Base-by-base conservation (phyloP, 2,329 filamentous ascomycete genomes). In the Allantophomopsis lycopodina region DNA sequence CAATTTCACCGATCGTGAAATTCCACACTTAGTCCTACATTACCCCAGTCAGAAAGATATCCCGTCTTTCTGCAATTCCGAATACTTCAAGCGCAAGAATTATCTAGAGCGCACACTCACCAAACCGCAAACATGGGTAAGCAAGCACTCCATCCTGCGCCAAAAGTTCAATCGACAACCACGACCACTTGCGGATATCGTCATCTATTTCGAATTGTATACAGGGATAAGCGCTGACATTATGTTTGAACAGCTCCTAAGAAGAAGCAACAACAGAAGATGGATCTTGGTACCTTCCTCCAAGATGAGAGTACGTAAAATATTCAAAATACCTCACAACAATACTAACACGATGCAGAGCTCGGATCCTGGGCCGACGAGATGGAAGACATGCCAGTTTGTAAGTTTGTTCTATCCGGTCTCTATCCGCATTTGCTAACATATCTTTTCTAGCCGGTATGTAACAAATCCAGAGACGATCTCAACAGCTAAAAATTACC, bases 361-460 rank as follows among this genome's bases (percentile, higher is more conserved):
- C 71, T 80, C 58, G 87, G 89, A 58, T 96, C 91, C 52, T 98
- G 91, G 91, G 91, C 91, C 55, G 93, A 98, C 66, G 91, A 98
- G 61, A 94, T 98, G 68, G 91, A 98, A 64, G 87, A 94, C 47
- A 57, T 55, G 50, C 55, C 55, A 51, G 52, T 57, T 48, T 55
- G 55, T 58, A 46, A 55, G 55, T 53, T 6, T 10, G 18, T 11
- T 35, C n/a, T 28, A 18, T 18, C 23, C 8, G 13, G 20, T 15
- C 5, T 10, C 11, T 12, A 6, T 28, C 10, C 11, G 23, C 23
- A 28, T 12, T 43, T 48, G 40, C 54, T 56, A 51, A 56, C 44
- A 38, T 43, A 12, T 32, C 39, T 41, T 38, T 36, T 38, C 11
- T 33, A 58, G 55, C 54, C 36, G 55, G 55, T 58, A 56, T 48